phyloP scores from a whole-genome alignment of 164 flowering plant genomes.

The Aristolochia contorta region DNA sequence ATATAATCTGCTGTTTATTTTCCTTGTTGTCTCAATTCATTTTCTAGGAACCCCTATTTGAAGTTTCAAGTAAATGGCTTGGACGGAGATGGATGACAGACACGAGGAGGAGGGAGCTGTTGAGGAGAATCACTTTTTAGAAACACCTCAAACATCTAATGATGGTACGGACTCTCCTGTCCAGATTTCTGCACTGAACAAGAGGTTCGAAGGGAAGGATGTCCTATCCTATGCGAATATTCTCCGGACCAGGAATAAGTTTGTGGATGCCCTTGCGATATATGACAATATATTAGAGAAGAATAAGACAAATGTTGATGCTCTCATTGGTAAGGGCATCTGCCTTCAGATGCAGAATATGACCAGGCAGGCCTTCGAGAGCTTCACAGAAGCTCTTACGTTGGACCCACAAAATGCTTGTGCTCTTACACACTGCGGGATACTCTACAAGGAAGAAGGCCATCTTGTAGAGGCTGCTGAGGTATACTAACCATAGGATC shows the following conservation, averaged over 20 bases:
- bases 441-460: conserved; percentile 90
- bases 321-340: conserved; percentile 90
- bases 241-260: conserved; percentile 88
- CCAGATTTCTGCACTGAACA: conserved; percentile 19
- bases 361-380: conserved; percentile 71
- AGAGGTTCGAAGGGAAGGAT: conserved; percentile 69
- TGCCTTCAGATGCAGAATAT: conserved; percentile 91
- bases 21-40: no score
- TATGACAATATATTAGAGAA: conserved; percentile 66
- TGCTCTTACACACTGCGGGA: conserved; percentile 93
- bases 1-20: no score
- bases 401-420: conserved; percentile 89
- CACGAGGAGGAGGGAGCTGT: conserved; percentile 28
- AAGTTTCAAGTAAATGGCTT: conserved; percentile 27
- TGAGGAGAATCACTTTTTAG: conserved; percentile 40
- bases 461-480: conserved; percentile 91
- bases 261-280: conserved; percentile 73
- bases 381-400: conserved; percentile 79
- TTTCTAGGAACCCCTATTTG: background rate
- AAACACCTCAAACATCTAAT: conserved; percentile 25
- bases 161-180: conserved; percentile 23
- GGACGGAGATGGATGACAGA: conserved; percentile 37
- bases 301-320: conserved; percentile 70
- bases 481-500: conserved; percentile 30
- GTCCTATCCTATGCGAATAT: conserved; percentile 80